These are phyloP conservation scores for Chlorella sorokiniana DNA, from an alignment of 139 green algal genomes.

Conservation along the genomic window DNA sequence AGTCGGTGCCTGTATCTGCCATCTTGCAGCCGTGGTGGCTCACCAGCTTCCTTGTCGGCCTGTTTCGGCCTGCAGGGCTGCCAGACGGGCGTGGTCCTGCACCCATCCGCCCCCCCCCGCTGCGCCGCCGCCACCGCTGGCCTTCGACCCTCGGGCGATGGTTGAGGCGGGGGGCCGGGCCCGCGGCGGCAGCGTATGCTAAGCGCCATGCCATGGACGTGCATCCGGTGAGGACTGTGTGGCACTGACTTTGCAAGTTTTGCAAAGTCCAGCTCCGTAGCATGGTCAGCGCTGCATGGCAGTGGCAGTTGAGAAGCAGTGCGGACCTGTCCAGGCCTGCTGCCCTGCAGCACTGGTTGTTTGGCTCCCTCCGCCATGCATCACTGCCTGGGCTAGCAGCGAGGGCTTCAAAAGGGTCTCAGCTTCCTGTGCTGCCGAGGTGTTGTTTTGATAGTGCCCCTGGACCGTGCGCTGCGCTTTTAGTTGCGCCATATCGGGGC, in stretches of 20 bases:
- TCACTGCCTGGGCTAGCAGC: no score
- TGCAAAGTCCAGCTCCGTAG: no score
- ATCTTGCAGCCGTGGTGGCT: background rate
- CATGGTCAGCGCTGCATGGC: no score
- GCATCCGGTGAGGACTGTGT: conserved; percentile 57
- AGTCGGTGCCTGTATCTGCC: background rate
- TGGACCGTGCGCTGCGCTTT: background rate
- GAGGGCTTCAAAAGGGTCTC: no score
- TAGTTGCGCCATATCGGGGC: no score
- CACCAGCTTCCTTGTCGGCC: background rate
- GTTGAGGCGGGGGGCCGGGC: conserved; percentile 19
- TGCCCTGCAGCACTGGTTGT: no score
- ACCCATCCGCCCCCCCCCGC: conserved; percentile 15
- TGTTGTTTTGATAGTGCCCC: background rate
- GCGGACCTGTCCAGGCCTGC: no score
- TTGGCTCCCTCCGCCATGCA: no score
- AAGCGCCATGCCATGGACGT: conserved; percentile 60
- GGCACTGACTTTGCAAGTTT: background rate
- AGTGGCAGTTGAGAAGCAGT: background rate
- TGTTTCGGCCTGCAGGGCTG: conserved; percentile 43
- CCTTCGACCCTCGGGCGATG: conserved; percentile 45
- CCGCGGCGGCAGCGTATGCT: conserved; percentile 51
- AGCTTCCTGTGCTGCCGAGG: no score
- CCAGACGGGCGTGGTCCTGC: conserved; percentile 35
- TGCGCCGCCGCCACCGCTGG: conserved; percentile 47